These are phyloP conservation scores for Borealophlyctis nickersoniae DNA, from an alignment of 192 early-diverging fungal genomes.

Conservation along the genomic window DNA sequence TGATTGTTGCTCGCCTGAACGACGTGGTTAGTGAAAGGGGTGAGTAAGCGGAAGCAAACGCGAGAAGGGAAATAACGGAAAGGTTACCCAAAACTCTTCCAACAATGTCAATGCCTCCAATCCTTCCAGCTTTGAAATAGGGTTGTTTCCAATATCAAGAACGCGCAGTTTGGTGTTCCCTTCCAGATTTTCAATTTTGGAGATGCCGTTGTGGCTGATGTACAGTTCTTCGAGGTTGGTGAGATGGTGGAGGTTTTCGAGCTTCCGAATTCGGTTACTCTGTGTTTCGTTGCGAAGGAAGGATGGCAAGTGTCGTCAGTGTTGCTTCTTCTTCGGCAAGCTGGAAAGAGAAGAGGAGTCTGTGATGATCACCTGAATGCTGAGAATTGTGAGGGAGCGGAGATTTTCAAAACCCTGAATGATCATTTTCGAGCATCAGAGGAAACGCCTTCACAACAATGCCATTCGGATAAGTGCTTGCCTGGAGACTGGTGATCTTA, in stretches of 20 bases:
- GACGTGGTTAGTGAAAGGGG: neutral
- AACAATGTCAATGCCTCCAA: slow-evolving; percentile 65
- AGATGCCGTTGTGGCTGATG: slow-evolving; percentile 87
- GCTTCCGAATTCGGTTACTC: slow-evolving; percentile 79
- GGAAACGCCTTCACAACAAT: neutral
- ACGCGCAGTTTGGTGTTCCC: slow-evolving; percentile 68
- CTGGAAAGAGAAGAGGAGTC: too few relatives aligned
- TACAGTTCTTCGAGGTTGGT: slow-evolving; percentile 83
- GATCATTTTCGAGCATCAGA: too few relatives aligned
- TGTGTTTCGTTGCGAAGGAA: slow-evolving; percentile 19
- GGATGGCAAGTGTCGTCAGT: neutral
- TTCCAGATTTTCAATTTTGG: slow-evolving; percentile 73
- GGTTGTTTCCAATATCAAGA: slow-evolving; percentile 87
- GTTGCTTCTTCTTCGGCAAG: too few relatives aligned
- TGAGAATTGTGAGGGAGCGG: slow-evolving; percentile 45
- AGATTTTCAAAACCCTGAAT: slow-evolving; percentile 47
- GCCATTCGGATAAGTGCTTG: slow-evolving; percentile 21
- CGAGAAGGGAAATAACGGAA: slow-evolving; percentile 3
- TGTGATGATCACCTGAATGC: slow-evolving; percentile 37
- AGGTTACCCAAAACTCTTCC: slow-evolving; percentile 85
- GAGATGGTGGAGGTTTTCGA: slow-evolving; percentile 74
- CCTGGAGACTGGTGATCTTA: slow-evolving; percentile 83
- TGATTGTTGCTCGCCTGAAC: slow-evolving; percentile 68
- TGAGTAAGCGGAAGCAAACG: slow-evolving; percentile 4
- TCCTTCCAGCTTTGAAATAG: slow-evolving; percentile 67